Conservation (phyloP, 768 basidiomycete species). For the Naganishia friedmannii region DNA sequence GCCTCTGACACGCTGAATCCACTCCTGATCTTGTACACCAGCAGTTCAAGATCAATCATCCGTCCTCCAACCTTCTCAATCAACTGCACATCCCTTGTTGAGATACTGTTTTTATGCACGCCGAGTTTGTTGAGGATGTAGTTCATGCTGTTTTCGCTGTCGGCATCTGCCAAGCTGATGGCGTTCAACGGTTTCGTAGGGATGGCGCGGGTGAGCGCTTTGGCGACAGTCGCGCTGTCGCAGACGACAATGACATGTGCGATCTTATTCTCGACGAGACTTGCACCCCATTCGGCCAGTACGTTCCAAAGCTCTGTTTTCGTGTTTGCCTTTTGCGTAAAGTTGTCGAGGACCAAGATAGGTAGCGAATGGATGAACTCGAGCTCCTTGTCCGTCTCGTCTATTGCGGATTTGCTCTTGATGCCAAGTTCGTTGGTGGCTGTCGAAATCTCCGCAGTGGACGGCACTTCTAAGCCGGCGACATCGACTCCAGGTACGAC, state of each 20-base stretch:
- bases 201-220: slow-evolving; percentile 77
- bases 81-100: slow-evolving; percentile 59
- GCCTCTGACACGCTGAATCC: slow-evolving; percentile 72
- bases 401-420: not conserved
- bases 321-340: slow-evolving; percentile 60
- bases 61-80: slow-evolving; percentile 82
- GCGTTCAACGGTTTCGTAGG: slow-evolving; percentile 76
- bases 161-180: slow-evolving; percentile 81
- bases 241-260: slow-evolving; percentile 89
- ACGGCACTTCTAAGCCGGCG: slow-evolving; percentile 16
- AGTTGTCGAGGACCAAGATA: slow-evolving; percentile 81
- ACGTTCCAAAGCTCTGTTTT: slow-evolving; percentile 72
- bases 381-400: slow-evolving; percentile 44
- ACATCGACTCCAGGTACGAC: slow-evolving; percentile 35
- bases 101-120: slow-evolving; percentile 53
- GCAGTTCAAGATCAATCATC: slow-evolving; percentile 77
- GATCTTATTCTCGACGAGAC: slow-evolving; percentile 75
- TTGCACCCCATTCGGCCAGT: slow-evolving; percentile 79
- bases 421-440: slow-evolving; percentile 48
- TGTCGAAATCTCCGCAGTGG: slow-evolving; percentile 29
- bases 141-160: slow-evolving; percentile 69
- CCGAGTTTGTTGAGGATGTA: slow-evolving; percentile 77
- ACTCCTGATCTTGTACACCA: slow-evolving; percentile 78
- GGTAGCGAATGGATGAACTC: slow-evolving; percentile 66
- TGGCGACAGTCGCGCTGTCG: slow-evolving; percentile 83